These are phyloP conservation scores for Oldenlandia corymbosa DNA, from an alignment of 257 asterid genomes.

Conservation along the genomic window DNA sequence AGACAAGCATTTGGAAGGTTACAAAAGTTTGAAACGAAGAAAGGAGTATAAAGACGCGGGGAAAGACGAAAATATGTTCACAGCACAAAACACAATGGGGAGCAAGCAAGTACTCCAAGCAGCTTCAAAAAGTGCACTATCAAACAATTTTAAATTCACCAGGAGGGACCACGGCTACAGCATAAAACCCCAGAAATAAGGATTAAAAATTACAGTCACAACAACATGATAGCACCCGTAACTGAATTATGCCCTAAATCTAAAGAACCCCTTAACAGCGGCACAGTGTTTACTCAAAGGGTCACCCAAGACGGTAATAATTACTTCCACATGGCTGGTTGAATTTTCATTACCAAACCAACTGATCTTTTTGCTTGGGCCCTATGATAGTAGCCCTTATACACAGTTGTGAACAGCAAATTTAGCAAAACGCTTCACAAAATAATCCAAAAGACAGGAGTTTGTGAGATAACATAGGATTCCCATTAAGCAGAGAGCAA, in stretches of 20 bases:
- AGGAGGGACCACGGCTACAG: not conserved
- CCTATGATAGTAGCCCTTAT: not conserved
- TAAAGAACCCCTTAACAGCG: not conserved
- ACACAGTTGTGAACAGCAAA: not conserved
- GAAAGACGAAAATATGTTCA: not conserved
- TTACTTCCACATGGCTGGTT: constrained; percentile 11
- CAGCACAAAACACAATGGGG: not conserved
- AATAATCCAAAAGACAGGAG: not conserved
- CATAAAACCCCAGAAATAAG: not conserved
- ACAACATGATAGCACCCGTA: not conserved
- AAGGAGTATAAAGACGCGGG: not conserved
- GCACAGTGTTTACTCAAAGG: not conserved
- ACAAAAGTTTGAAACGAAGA: constrained; percentile 1
- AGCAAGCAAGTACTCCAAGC: not conserved
- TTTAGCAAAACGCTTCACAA: not conserved
- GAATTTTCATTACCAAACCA: not conserved
- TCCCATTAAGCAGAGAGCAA: not conserved
- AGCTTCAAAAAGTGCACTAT: not conserved
- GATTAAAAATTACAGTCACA: too few relatives aligned
- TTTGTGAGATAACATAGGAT: constrained; percentile 8
- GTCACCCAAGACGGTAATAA: constrained; percentile 16
- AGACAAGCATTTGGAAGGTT: not conserved
- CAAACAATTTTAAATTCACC: not conserved
- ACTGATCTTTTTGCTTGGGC: not conserved
- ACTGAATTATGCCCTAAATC: constrained; percentile 4